These are phyloP conservation scores for Sphagnum contortum DNA, from an alignment of 225 moss, liverwort and hornwort species.

Conservation along the genomic window DNA sequence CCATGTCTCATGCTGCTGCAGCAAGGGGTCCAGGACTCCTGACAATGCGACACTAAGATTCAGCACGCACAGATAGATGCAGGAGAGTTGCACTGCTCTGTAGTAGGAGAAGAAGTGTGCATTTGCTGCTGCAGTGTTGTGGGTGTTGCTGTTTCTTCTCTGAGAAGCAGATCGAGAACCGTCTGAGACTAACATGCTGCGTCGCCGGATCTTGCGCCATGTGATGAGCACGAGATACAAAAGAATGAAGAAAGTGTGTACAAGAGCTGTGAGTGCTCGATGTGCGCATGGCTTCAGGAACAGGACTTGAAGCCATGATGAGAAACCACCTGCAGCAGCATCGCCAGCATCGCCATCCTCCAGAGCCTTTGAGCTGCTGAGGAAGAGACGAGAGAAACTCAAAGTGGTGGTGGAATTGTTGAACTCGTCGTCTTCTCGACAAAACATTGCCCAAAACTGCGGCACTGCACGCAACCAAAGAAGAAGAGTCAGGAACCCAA, in stretches of 20 bases:
- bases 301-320: neutral
- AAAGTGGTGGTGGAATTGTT: neutral
- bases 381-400: neutral
- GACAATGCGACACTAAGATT: slow-evolving; percentile 2
- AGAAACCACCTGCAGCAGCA: neutral
- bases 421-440: neutral
- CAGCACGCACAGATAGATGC: slow-evolving; percentile 1
- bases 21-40: neutral
- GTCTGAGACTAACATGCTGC: too few relatives aligned
- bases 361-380: neutral
- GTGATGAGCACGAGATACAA: neutral
- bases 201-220: neutral
- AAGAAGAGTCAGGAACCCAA: too few relatives aligned
- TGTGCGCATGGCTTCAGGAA: neutral
- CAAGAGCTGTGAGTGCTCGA: neutral
- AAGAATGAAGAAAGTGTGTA: neutral
- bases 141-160: neutral
- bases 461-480: neutral
- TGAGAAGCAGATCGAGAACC: neutral
- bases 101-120: neutral
- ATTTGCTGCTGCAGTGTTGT: neutral
- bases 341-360: too few relatives aligned
- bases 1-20: neutral
- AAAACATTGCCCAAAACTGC: slow-evolving; percentile 1
- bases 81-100: neutral